Conservation (phyloP, 1,284 basidiomycete genomes). For the Lentinula novae-zelandiae region DNA sequence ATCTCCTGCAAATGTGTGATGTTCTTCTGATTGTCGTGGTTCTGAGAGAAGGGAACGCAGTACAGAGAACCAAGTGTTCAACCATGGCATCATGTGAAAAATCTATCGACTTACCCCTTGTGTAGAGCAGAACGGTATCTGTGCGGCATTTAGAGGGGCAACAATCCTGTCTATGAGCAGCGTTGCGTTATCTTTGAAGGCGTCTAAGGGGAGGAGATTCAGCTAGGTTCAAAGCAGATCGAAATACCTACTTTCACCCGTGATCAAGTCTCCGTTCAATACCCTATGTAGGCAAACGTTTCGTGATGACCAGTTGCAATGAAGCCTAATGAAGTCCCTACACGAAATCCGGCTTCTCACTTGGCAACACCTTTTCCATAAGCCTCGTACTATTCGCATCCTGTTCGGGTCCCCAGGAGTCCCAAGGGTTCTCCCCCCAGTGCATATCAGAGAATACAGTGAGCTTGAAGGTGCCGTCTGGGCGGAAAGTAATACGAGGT, state of each 20-base stretch:
- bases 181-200: conserved; percentile 55
- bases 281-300: conserved; percentile 34
- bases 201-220: conserved; percentile 36
- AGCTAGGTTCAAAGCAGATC: not conserved
- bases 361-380: conserved; percentile 47
- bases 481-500: conserved; percentile 41
- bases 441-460: conserved; percentile 68
- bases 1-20: conserved; percentile 65
- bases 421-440: conserved; percentile 69
- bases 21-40: conserved; percentile 67
- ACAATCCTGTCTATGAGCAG: conserved; percentile 47
- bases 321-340: conserved; percentile 27
- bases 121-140: conserved; percentile 51
- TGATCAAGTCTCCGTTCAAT: conserved; percentile 63
- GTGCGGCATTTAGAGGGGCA: conserved; percentile 40
- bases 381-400: conserved; percentile 54
- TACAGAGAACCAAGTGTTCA: not conserved
- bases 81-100: not conserved
- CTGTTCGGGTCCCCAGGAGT: conserved; percentile 59
- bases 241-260: conserved; percentile 52
- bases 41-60: conserved; percentile 32
- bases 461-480: conserved; percentile 59
- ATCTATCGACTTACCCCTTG: conserved; percentile 44
- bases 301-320: conserved; percentile 4
- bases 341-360: conserved; percentile 64